Evolutionary conservation across 305 asterid genomes (phyloP).

Genomic region (Fraxinus ornus): DNA sequence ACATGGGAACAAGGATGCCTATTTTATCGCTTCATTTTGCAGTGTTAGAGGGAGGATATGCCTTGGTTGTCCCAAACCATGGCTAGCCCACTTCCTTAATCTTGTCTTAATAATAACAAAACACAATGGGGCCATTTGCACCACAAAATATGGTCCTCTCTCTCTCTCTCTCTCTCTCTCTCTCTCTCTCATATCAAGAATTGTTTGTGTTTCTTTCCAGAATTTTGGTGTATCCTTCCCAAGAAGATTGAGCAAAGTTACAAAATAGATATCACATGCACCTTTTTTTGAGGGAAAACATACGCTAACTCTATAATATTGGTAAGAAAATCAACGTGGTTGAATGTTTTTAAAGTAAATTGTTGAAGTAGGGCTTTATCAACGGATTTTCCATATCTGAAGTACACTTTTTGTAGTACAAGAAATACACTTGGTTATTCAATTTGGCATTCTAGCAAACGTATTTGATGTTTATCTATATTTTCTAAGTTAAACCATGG

Average conservation of each 20-base stretch:
- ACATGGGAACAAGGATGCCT: conserved; percentile 78
- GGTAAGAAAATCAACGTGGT: background rate
- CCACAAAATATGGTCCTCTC: conserved; percentile 18
- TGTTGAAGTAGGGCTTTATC: background rate
- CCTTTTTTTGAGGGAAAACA: conserved; percentile 31
- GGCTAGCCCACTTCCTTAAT: conserved; percentile 59
- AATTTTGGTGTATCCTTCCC: conserved; percentile 36
- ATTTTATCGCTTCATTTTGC: conserved; percentile 52
- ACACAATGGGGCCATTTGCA: conserved; percentile 62
- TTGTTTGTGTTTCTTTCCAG: conserved; percentile 9
- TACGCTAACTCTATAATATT: background rate
- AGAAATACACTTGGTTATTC: background rate
- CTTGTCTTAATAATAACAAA: conserved; percentile 70
- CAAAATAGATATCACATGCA: conserved; percentile 26
- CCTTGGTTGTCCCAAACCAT: conserved; percentile 73
- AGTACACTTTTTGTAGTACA: background rate
- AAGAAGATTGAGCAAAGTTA: conserved; percentile 34
- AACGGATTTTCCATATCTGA: background rate
- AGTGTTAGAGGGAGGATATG: conserved; percentile 61
- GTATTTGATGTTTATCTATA: background rate
- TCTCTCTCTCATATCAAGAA: background rate
- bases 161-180: background rate
- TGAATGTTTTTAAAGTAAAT: background rate
- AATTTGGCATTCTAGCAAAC: background rate
- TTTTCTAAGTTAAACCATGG: background rate